Evolutionary conservation across 495 filamentous ascomycete species (phyloP).

Genomic region (Hypoxylon intermedium): DNA sequence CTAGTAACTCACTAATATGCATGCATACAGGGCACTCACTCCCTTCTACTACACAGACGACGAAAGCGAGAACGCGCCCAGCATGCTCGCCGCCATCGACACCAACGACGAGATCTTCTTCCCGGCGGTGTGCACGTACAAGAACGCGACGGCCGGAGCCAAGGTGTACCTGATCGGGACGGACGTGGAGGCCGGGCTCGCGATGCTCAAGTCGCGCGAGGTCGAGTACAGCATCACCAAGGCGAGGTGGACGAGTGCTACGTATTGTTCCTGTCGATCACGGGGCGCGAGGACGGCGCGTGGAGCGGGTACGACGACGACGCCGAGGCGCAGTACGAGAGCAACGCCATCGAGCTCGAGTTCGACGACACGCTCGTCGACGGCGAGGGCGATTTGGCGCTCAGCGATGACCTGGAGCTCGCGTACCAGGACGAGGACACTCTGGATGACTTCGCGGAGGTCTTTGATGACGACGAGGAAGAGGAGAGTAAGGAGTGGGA

Average conservation of each 20-base stretch:
- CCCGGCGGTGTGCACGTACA: slow-evolving; percentile 25
- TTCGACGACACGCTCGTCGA: slow-evolving; percentile 13
- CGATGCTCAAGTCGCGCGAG: slow-evolving; percentile 26
- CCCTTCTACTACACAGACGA: slow-evolving; percentile 17
- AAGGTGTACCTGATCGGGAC: slow-evolving; percentile 18
- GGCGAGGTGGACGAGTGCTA: slow-evolving; percentile 30
- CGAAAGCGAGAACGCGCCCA: slow-evolving; percentile 7
- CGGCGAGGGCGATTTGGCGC: slow-evolving; percentile 1
- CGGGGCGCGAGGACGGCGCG: slow-evolving; percentile 9
- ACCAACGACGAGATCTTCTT: slow-evolving; percentile 18
- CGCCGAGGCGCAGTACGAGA: slow-evolving; percentile 7
- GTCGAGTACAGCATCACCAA: slow-evolving; percentile 30
- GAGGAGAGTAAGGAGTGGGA: slow-evolving; percentile 11
- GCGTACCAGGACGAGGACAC: slow-evolving; percentile 8
- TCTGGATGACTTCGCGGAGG: slow-evolving; percentile 1
- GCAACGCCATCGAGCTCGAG: slow-evolving; percentile 14
- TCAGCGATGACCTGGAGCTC: not conserved
- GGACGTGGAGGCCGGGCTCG: slow-evolving; percentile 29
- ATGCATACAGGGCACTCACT: too few species aligned
- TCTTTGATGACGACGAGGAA: slow-evolving; percentile 12
- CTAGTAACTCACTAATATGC: too few species aligned
- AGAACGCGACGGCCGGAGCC: slow-evolving; percentile 11
- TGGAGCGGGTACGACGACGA: slow-evolving; percentile 10
- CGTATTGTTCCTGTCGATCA: slow-evolving; percentile 20
- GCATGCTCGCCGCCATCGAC: slow-evolving; percentile 16